These are phyloP conservation scores for Yamadazyma friedrichii DNA, from an alignment of 1,139 yeast species.

Conservation along the genomic window DNA sequence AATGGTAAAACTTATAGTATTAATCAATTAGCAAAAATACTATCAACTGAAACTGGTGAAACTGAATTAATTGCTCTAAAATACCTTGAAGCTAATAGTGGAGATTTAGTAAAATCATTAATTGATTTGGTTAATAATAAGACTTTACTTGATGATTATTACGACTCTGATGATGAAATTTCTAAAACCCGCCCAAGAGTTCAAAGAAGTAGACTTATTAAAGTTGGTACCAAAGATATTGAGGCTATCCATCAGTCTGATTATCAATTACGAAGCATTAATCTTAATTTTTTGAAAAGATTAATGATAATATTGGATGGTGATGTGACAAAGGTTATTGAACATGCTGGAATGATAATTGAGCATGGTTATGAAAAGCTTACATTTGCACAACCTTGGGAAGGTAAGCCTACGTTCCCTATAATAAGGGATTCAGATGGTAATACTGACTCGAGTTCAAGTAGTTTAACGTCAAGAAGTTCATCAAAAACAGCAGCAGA, in stretches of 20 bases:
- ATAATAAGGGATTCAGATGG: too few relatives aligned
- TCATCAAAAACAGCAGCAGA: too few relatives aligned
- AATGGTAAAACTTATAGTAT: too few relatives aligned
- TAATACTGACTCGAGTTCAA: too few relatives aligned
- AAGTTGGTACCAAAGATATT: constrained; percentile 19
- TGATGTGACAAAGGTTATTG: constrained; percentile 31
- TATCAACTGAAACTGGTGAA: not conserved
- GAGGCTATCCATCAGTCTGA: constrained; percentile 20
- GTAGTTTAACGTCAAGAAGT: too few relatives aligned
- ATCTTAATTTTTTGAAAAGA: constrained; percentile 30
- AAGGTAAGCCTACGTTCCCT: too few relatives aligned
- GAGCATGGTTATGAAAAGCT: constrained; percentile 7
- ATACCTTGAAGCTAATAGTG: constrained; percentile 12
- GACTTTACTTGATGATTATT: constrained; percentile 7
- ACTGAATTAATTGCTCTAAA: not conserved
- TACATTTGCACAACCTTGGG: constrained; percentile 4
- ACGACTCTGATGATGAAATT: not conserved
- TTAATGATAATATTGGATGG: constrained; percentile 41
- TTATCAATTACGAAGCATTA: constrained; percentile 21
- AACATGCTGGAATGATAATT: constrained; percentile 18
- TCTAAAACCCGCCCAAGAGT: constrained; percentile 15
- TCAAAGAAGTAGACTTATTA: constrained; percentile 18
- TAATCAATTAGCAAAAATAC: too few relatives aligned
- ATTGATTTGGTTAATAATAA: constrained; percentile 27
- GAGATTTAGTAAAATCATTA: constrained; percentile 24